Evolutionary conservation across 164 flowering plant genomes (phyloP), one percentile per base, ranked within the genome.

Genomic region (Annona cherimola): DNA sequence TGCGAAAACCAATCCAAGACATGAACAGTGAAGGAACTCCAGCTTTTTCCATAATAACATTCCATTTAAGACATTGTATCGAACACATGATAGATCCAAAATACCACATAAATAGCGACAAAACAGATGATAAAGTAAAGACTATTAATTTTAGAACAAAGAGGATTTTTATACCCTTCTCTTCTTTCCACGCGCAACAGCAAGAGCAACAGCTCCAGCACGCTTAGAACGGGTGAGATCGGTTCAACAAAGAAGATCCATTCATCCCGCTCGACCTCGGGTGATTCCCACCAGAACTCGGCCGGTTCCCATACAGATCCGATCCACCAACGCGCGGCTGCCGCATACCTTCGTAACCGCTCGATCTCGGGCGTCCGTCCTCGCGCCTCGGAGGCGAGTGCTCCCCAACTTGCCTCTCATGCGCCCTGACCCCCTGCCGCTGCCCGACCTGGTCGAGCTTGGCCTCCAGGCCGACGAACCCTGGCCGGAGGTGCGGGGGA

Each of bases 401-500:
- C 54, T 71, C 73, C 50, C 83, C 82, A 41, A 67, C 66, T 43
- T 79, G 40, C 44, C 63, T 42, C n/a, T 68, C 79, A 42, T 42
- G 73, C n/a, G 68, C 40, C 50, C 68, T 67, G 64, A 69, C 61
- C 65, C 79, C 69, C 72, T 63, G 72, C 44, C 68, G 73, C 65
- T 73, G 78, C 61, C 54, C 75, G 26, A 80, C 86, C 59, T 77
- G 83, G 16, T 68, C 81, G 6, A 84, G 75, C 43, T 74, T 76
- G 75, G 83, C 94, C 75, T 88, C 86, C 67, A 70, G 76, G 11
- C 88, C 85, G 12, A 64, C 88, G 65, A 84, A 90, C 20, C 93
- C 96, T 20, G 91, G 91, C 42, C 96, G 78, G 0, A 87, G 90
- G 79, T 90, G 96, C 12, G 96, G 96, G 46, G 93, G 96, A 63